Evolutionary conservation across 2,329 filamentous ascomycete species (phyloP), one percentile per base, ranked within the genome.

Genomic region (Penicillium polonicum): DNA sequence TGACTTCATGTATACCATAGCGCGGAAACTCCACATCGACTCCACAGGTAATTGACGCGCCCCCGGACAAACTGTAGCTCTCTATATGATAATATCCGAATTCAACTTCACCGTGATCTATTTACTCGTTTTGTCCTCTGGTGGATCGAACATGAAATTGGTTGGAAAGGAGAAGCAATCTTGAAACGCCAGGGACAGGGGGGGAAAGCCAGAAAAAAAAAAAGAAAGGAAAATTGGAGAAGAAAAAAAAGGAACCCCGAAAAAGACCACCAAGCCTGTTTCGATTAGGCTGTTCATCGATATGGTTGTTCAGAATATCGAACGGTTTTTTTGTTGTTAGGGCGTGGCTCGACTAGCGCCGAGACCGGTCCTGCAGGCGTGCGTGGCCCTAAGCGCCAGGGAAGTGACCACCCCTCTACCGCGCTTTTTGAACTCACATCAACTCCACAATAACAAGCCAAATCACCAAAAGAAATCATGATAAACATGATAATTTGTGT

Each of bases 371-470:
- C 35, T 57, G 48, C 42, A 55, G 57, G 44, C 48, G 64, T 66
- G 65, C 65, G 63, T 67, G 65, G 60, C 52, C 52, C 41, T 65
- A 67, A 59, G 60, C 60, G 44, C 52, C 44, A 55, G 48, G 55
- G 51, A 9, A 48, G 56, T 63, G 55, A 45, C 54, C 55, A 52
- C 55, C 55, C 4, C 31, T 55, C n/a, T 55, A 33, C 49, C 53
- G 52, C 59, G 48, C 36, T 10, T 39, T 53, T 54, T 54, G 5
- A 29, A 13, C 17, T 8, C 21, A 8, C 31, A 21, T 42, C 23
- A 33, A 46, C 23, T 36, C 27, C 21, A 39, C 29, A 41, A 52
- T 44, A 21, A 27, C 4, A 39, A 25, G 23, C 10, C 42, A 23
- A 33, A 33, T 33, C 31, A 33, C 12, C 12, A 33, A 23, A 23